These are phyloP conservation scores for Wallemia mellicola DNA, from an alignment of 1,284 basidiomycete species.

Conservation along the genomic window DNA sequence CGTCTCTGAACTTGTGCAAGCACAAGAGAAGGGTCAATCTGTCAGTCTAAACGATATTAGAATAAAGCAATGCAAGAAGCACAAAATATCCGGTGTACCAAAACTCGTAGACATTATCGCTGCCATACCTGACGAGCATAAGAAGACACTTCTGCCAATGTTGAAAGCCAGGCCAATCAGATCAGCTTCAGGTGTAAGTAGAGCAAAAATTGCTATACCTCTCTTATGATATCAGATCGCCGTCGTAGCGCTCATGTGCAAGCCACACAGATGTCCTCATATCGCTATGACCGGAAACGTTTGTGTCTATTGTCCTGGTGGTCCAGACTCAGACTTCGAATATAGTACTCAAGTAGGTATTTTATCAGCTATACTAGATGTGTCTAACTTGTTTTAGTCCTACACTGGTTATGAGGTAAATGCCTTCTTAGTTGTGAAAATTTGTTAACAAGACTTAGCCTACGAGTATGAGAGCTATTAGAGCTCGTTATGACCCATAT, in stretches of 20 bases:
- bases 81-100: slow-evolving; percentile 57
- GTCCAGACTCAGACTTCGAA: slow-evolving; percentile 97
- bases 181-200: slow-evolving; percentile 72
- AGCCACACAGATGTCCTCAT: slow-evolving; percentile 95
- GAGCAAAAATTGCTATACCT: too few species aligned
- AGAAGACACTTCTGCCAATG: slow-evolving; percentile 64
- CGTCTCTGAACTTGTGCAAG: slow-evolving; percentile 70
- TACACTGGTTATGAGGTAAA: slow-evolving; percentile 65
- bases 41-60: slow-evolving; percentile 73
- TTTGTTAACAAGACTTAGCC: slow-evolving; percentile 20
- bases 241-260: slow-evolving; percentile 99
- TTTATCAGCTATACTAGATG: neutral
- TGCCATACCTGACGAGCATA: slow-evolving; percentile 90
- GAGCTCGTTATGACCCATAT: slow-evolving; percentile 92
- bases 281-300: slow-evolving; percentile 99
- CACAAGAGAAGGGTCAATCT: slow-evolving; percentile 41
- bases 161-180: slow-evolving; percentile 79
- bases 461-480: slow-evolving; percentile 94
- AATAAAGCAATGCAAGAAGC: slow-evolving; percentile 63
- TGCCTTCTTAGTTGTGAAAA: neutral
- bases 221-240: slow-evolving; percentile 32
- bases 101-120: slow-evolving; percentile 91
- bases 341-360: slow-evolving; percentile 54
- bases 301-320: slow-evolving; percentile 98
- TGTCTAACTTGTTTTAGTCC: slow-evolving; percentile 18